Percentiles rank a stretch among this genome's conserved stretches.
phyloP scores from a whole-genome alignment of 2,329 filamentous ascomycete genomes.

The Ophiostoma australiae region DNA sequence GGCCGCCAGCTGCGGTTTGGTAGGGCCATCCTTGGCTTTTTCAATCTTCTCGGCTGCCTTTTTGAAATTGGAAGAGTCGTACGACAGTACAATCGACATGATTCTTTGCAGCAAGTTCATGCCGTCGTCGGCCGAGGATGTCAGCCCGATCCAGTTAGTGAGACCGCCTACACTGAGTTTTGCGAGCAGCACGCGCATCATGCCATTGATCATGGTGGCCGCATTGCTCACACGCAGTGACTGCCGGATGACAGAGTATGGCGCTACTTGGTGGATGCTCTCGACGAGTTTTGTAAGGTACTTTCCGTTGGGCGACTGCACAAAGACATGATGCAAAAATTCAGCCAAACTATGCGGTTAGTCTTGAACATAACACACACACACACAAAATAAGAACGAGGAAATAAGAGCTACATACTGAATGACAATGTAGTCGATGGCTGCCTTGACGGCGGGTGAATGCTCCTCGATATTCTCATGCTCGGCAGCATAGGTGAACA shows the following conservation, averaged over 20 bases:
- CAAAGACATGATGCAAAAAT: conserved; percentile 67
- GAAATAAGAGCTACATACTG: conserved; percentile 46
- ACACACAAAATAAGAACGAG: not conserved
- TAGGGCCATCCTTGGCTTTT: conserved; percentile 53
- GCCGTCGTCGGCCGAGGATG: conserved; percentile 65
- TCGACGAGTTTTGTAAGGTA: conserved; percentile 67
- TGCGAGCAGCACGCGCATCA: conserved; percentile 68
- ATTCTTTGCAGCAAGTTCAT: conserved; percentile 78
- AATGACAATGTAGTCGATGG: conserved; percentile 62
- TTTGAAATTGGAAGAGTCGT: conserved; percentile 67
- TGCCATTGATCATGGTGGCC: conserved; percentile 72
- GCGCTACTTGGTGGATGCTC: conserved; percentile 64
- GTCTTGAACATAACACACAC: not conserved
- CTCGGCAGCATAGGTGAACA: conserved; percentile 57
- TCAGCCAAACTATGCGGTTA: conserved; percentile 56
- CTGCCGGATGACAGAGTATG: conserved; percentile 67
- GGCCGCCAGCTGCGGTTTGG: conserved; percentile 56
- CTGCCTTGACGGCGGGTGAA: conserved; percentile 56
- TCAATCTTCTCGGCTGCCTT: conserved; percentile 62
- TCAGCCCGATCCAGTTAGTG: conserved; percentile 75
- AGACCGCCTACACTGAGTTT: conserved; percentile 70
- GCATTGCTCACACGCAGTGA: conserved; percentile 73
- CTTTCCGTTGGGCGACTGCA: conserved; percentile 69
- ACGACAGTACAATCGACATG: conserved; percentile 65
- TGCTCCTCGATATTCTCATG: conserved; percentile 61